Evolutionary conservation across 1,139 yeast species (phyloP).

Genomic region (Pichia sp.): DNA sequence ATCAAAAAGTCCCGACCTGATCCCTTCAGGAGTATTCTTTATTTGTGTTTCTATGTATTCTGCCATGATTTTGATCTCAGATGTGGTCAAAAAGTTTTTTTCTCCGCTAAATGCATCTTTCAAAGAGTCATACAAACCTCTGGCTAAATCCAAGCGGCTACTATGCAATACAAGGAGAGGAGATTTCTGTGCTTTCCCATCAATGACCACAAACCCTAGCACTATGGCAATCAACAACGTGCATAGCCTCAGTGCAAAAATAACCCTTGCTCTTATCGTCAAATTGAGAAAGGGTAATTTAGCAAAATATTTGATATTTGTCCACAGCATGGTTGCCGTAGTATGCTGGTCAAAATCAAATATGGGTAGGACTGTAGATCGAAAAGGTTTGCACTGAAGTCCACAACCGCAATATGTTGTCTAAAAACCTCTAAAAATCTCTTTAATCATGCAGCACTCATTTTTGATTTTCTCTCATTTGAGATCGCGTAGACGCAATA

Average conservation of each 20-base stretch:
- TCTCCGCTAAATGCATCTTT: conserved; percentile 34
- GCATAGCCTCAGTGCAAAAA: conserved; percentile 11
- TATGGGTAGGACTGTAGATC: too few species aligned
- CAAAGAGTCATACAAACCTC: conserved; percentile 48
- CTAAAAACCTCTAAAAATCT: too few species aligned
- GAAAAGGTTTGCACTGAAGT: too few species aligned
- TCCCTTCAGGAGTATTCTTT: conserved; percentile 48
- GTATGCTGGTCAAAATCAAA: neutral
- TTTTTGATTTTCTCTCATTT: too few species aligned
- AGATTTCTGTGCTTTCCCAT: conserved; percentile 22
- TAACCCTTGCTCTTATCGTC: conserved; percentile 11
- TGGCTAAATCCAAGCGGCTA: conserved; percentile 47
- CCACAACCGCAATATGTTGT: too few species aligned
- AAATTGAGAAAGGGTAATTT: conserved; percentile 16
- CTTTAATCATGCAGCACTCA: too few species aligned
- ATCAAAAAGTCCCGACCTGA: conserved; percentile 39
- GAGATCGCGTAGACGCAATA: too few species aligned
- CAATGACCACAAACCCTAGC: conserved; percentile 5
- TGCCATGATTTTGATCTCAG: conserved; percentile 46
- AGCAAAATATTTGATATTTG: conserved; percentile 7
- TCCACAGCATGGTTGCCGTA: conserved; percentile 7
- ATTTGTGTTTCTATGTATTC: conserved; percentile 47
- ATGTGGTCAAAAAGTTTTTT: conserved; percentile 39
- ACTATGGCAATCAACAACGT: conserved; percentile 8
- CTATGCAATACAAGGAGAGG: conserved; percentile 44